Percentiles rank a stretch among this genome's conserved stretches.
These are phyloP conservation scores for Amaranthus hypochondriacus DNA, from an alignment of 148 eudicot species.

Conservation along the genomic window DNA sequence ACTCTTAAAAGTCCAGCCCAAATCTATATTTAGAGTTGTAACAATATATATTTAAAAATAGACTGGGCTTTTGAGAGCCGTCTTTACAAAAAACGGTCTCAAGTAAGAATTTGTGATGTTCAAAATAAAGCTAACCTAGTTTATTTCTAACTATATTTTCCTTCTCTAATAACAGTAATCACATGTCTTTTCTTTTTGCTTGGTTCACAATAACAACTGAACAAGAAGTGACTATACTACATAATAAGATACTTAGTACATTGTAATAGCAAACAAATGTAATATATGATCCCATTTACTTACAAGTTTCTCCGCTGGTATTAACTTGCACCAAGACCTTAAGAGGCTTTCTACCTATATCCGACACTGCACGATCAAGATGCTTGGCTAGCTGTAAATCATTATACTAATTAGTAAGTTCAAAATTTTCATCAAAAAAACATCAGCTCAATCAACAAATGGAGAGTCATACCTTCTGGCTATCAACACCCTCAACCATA, in stretches of 20 bases:
- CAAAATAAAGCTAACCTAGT: neutral
- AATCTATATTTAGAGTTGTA: too few relatives aligned
- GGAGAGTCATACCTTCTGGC: slow-evolving; percentile 53
- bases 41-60: too few relatives aligned
- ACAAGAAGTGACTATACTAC: too few relatives aligned
- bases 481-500: slow-evolving; percentile 89
- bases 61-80: too few relatives aligned
- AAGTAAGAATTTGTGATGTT: too few relatives aligned
- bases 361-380: slow-evolving; percentile 81
- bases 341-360: slow-evolving; percentile 72
- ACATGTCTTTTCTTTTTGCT: neutral
- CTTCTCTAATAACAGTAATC: neutral
- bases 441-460: neutral
- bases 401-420: slow-evolving; percentile 7
- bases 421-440: neutral
- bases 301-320: slow-evolving; percentile 92
- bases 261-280: too few relatives aligned
- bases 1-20: too few relatives aligned
- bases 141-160: neutral
- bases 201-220: too few relatives aligned
- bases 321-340: slow-evolving; percentile 89
- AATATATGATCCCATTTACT: slow-evolving; percentile 21
- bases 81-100: too few relatives aligned
- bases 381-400: slow-evolving; percentile 65
- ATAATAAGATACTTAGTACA: neutral